Evolutionary conservation across 306 rosid genomes (phyloP).

Genomic region (Vigna trinervia): DNA sequence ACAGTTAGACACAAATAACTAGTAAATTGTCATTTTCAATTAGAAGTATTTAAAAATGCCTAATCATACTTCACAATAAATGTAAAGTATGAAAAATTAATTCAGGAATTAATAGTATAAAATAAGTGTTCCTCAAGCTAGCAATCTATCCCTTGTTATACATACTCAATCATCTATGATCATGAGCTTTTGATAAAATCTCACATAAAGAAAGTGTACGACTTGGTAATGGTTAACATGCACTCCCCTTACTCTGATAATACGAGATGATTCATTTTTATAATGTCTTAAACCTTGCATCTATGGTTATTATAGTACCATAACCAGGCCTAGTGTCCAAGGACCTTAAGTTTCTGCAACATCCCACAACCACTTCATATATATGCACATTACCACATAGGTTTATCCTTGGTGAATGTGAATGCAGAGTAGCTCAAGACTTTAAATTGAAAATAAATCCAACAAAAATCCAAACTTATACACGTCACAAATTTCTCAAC

Average conservation of each 20-base stretch:
- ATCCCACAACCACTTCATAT: background rate
- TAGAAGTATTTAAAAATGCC: background rate
- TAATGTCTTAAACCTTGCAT: constrained; percentile 17
- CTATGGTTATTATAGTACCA: background rate
- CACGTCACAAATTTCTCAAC: constrained; percentile 5
- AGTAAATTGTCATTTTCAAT: background rate
- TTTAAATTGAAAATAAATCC: constrained; percentile 18
- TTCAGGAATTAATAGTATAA: constrained; percentile 10
- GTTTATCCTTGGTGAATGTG: constrained; percentile 13
- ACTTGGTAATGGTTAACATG: constrained; percentile 6
- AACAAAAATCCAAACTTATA: constrained; percentile 36
- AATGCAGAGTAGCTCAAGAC: constrained; percentile 30
- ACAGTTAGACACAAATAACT: background rate
- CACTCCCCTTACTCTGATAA: constrained; percentile 10
- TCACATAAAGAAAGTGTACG: background rate
- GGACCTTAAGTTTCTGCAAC: background rate
- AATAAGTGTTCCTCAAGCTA: constrained; percentile 18
- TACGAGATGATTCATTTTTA: background rate
- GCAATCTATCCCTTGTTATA: background rate
- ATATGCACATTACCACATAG: constrained; percentile 18
- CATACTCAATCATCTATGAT: constrained; percentile 5
- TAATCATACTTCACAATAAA: background rate
- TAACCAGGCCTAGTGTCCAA: background rate
- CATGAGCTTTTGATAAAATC: constrained; percentile 28
- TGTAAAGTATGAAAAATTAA: background rate